A percentile compares a stretch with the other conserved stretches of the same genome.
Conservation (phyloP, 176 grass and related monocot genomes). For the Thinopyrum elongatum region DNA sequence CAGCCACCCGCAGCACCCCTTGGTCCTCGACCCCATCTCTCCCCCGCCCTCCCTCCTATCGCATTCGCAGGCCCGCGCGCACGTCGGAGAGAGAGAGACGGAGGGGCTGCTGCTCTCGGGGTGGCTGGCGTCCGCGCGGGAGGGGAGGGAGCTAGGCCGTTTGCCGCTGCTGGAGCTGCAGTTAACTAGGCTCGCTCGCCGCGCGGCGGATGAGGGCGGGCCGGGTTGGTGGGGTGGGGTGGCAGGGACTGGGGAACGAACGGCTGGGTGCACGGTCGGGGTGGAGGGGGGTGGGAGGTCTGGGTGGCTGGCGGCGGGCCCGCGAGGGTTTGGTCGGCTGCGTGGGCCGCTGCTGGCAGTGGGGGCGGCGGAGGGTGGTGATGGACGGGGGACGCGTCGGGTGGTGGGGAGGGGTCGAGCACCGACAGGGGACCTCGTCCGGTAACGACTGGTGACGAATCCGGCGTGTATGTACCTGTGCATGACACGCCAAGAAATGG, state of each 20-base stretch:
- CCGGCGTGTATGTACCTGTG: too few species aligned
- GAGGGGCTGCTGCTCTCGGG: neutral
- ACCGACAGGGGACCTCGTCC: constrained; percentile 31
- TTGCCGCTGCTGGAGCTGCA: neutral
- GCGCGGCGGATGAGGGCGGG: constrained; percentile 24
- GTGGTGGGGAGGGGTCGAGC: constrained; percentile 8
- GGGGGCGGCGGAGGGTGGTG: neutral
- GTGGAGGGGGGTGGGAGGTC: neutral
- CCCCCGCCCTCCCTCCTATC: constrained; percentile 3
- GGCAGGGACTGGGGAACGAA: neutral
- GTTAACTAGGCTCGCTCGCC: constrained; percentile 8
- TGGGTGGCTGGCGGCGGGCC: neutral
- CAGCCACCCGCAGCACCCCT: constrained; percentile 82
- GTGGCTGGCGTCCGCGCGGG: neutral
- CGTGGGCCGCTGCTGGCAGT: neutral
- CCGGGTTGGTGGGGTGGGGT: neutral
- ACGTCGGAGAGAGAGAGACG: too few species aligned
- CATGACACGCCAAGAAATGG: too few species aligned
- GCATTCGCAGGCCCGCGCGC: constrained; percentile 9
- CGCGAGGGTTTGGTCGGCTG: accelerated
- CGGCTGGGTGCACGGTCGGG: constrained; percentile 14
- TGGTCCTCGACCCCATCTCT: constrained; percentile 47
- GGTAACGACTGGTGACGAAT: neutral
- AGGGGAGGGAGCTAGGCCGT: neutral
- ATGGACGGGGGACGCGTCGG: neutral